Evolutionary conservation across 441 rosid species (phyloP).

Genomic region (Euphorbia neoarborescens): DNA sequence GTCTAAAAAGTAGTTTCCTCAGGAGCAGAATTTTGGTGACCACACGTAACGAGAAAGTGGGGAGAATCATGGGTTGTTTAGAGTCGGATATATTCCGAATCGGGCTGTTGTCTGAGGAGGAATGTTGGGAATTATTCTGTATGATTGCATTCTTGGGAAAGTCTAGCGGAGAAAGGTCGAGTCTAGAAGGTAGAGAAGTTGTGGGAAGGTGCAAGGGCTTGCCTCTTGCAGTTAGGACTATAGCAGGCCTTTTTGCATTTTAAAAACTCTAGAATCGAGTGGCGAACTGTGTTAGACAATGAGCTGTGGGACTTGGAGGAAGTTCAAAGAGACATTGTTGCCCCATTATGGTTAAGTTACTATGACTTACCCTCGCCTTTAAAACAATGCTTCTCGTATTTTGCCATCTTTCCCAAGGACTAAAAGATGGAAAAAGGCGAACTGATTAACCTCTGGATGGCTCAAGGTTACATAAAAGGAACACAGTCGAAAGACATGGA

Average conservation of each 20-base stretch:
- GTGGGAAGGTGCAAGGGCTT: constrained; percentile 6
- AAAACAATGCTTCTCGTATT: constrained; percentile 10
- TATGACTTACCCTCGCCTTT: neutral
- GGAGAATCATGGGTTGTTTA: neutral
- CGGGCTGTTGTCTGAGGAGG: neutral
- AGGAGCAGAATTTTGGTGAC: constrained; percentile 15
- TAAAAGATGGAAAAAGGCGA: fast-evolving
- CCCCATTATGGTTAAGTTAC: constrained; percentile 8
- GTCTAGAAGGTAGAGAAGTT: constrained; percentile 6
- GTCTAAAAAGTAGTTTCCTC: neutral
- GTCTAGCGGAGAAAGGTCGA: neutral
- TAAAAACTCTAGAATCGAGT: neutral
- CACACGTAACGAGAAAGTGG: neutral
- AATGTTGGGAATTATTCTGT: constrained; percentile 3
- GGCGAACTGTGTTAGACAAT: neutral
- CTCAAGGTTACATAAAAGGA: neutral
- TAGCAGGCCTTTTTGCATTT: constrained; percentile 3
- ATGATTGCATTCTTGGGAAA: neutral
- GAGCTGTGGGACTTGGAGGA: constrained; percentile 3
- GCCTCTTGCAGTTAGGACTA: constrained; percentile 7
- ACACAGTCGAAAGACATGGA: neutral
- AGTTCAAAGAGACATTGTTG: neutral
- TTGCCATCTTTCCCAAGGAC: constrained; percentile 16
- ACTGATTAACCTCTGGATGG: constrained; percentile 11
- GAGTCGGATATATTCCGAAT: neutral